Evolutionary conservation across 371 early-diverging fungal genomes (phyloP).

Genomic region (Catenaria anguillulae): DNA sequence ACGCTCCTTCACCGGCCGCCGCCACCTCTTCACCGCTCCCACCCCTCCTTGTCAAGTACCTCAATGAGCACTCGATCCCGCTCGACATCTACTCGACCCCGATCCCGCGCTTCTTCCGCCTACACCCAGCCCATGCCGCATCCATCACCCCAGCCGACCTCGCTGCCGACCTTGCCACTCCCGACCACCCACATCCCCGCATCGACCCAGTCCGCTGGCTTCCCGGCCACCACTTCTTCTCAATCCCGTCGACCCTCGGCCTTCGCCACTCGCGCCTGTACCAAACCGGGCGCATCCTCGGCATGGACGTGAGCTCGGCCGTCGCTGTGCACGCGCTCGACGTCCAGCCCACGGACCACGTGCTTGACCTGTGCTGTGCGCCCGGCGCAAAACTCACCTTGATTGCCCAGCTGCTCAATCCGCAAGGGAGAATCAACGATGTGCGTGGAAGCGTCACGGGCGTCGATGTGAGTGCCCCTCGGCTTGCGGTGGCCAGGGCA

Average conservation of each 20-base stretch:
- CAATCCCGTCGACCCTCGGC: neutral
- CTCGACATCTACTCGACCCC: neutral
- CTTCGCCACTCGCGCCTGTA: neutral
- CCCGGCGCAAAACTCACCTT: slow-evolving; percentile 66
- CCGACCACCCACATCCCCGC: neutral
- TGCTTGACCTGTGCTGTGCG: slow-evolving; percentile 38
- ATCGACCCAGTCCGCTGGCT: neutral
- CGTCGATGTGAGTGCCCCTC: slow-evolving; percentile 63
- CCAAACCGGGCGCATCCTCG: slow-evolving; percentile 36
- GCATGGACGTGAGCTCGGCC: slow-evolving; percentile 27
- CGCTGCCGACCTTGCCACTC: neutral
- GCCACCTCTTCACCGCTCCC: too few relatives aligned
- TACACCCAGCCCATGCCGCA: neutral
- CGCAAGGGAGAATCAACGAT: slow-evolving; percentile 25
- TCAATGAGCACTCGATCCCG: neutral
- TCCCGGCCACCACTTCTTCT: neutral
- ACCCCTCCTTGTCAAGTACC: neutral
- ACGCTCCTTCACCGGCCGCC: too few relatives aligned
- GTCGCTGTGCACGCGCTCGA: slow-evolving; percentile 29
- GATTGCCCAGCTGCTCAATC: slow-evolving; percentile 49
- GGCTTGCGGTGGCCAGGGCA: slow-evolving; percentile 53
- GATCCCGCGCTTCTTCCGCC: neutral
- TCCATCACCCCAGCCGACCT: neutral
- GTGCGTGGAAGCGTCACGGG: slow-evolving; percentile 70
- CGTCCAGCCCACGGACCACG: slow-evolving; percentile 16